Evolutionary conservation across 805 yeast genomes (phyloP).

Genomic region (Saturnispora saitoi): DNA sequence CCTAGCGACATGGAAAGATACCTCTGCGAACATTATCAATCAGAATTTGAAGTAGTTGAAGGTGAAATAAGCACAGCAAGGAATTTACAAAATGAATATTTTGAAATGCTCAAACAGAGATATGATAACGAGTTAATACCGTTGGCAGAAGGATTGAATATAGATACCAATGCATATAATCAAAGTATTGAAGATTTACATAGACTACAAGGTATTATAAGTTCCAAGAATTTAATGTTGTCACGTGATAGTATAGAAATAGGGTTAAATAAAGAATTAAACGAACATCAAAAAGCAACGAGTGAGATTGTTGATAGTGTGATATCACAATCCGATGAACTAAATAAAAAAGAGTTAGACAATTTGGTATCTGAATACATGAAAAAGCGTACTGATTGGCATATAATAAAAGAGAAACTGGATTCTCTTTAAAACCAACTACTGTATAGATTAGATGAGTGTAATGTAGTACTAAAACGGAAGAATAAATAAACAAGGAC

Average conservation of each 20-base stretch:
- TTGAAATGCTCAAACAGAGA: conserved; percentile 23
- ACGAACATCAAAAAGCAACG: conserved; percentile 7
- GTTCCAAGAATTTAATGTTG: not conserved
- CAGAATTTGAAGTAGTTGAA: conserved; percentile 12
- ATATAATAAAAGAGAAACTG: conserved; percentile 33
- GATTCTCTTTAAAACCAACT: conserved; percentile 11
- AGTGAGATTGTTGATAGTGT: conserved; percentile 2
- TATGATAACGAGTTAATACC: conserved; percentile 11
- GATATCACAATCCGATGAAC: not conserved
- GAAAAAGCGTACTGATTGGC: conserved; percentile 39
- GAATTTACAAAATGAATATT: conserved; percentile 31
- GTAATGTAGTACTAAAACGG: not conserved
- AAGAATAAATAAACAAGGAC: conserved; percentile 1
- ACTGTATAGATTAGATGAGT: not conserved
- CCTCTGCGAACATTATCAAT: conserved; percentile 11
- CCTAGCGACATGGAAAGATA: conserved; percentile 16
- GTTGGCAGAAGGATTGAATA: not conserved
- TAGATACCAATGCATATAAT: conserved; percentile 3
- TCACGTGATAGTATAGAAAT: not conserved
- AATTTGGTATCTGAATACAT: conserved; percentile 38
- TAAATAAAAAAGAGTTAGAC: conserved; percentile 25
- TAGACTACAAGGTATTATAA: conserved; percentile 1
- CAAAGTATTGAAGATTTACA: not conserved
- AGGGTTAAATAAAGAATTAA: conserved; percentile 2
- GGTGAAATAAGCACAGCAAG: conserved; percentile 25